Evolutionary conservation across 257 asterid species (phyloP), one percentile per base, ranked within the genome.

Genomic region (Cordia subcordata): DNA sequence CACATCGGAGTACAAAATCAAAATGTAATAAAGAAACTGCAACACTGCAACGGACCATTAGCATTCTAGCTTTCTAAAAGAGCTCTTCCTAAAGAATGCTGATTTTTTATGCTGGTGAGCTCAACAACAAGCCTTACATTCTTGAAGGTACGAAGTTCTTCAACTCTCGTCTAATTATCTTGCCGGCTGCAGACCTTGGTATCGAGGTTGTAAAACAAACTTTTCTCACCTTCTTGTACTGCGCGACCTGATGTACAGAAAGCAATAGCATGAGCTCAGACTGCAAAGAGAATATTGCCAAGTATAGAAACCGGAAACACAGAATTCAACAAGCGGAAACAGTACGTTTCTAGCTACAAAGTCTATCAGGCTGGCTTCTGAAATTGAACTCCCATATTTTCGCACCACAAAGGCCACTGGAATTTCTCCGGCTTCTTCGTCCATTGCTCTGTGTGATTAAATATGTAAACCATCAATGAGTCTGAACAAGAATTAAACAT

Each of bases 381-480:
- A 72, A 68, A 81, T 63, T 22, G 63, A 62, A 57, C 82, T 74
- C 45, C 85, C 88, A 1, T 76, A 64, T 60, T 67, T 82, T 38
- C 57, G 74, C n/a, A 81, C 94, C 3, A 87, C 86, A 71, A 82
- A 84, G 35, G 96, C 97, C 60, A 90, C 88, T 0, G 97, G 96
- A 61, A 90, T 81, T 73, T 90, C 97, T 49, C 96, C 97, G 13
- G 85, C 88, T 65, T 82, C 94, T 65, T 82, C 88, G 23, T 90
- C 86, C 42, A 65, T 65, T 16, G 58, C 79, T 17, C 95, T 90
- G 70, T 60, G 44, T 14, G 21, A 40, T 69, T 22, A 8, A 49
- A 42, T 3, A 11, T 42, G 8, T 13, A 35, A n/a, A 3, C 49
- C 21, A 2, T 23, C 6, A n/a, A 11, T 3, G 17, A 20, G 14